A percentile compares a stretch with the other conserved stretches of the same genome.
Conservation (phyloP, 2,329 filamentous ascomycete genomes). For the Ambrosiella xylebori region DNA sequence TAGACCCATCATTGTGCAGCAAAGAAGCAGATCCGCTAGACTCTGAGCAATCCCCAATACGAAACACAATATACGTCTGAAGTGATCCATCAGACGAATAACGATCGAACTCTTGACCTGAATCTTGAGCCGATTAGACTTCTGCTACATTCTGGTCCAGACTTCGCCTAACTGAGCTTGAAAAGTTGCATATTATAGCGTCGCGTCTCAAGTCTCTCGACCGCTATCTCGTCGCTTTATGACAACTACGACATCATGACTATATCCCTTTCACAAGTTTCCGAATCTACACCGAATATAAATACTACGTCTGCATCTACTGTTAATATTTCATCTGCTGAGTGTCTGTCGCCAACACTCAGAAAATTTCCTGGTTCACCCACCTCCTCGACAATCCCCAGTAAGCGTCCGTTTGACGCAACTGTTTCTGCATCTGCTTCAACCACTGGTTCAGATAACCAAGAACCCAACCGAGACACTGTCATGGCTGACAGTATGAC, state of each 20-base stretch:
- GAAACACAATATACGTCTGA: background rate
- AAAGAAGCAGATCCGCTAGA: background rate
- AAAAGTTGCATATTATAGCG: background rate
- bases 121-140: background rate
- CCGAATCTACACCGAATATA: slow-evolving; percentile 8
- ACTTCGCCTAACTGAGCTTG: background rate
- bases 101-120: background rate
- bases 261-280: slow-evolving; percentile 9
- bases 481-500: slow-evolving; percentile 10
- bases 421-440: background rate
- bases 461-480: background rate
- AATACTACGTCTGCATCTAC: slow-evolving; percentile 2
- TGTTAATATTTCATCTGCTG: background rate
- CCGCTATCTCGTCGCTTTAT: background rate
- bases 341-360: slow-evolving; percentile 4
- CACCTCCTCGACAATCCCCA: slow-evolving; percentile 8
- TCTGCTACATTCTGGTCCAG: background rate
- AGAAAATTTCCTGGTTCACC: background rate
- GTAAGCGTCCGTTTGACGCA: slow-evolving; percentile 10
- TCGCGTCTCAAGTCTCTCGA: background rate
- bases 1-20: background rate
- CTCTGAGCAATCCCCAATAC: background rate
- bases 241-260: slow-evolving; percentile 7
- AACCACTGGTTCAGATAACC: background rate
- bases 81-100: background rate